Conservation (phyloP, 1,139 yeast species). For the Debaryomyces psychrophilus region DNA sequence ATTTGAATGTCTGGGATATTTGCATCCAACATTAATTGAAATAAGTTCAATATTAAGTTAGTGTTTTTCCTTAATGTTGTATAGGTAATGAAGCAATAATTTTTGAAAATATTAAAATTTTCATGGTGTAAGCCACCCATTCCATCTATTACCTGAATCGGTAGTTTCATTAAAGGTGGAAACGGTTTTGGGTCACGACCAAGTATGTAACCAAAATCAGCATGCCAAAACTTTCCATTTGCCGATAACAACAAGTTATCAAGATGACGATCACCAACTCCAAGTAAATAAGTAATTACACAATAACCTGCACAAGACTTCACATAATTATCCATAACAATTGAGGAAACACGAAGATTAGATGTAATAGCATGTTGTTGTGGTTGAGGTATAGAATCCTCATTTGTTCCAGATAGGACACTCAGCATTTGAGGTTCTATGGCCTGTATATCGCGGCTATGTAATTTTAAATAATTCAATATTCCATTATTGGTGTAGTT, state of each 20-base stretch:
- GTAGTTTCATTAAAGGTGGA: conserved; percentile 97
- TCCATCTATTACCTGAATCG: conserved; percentile 95
- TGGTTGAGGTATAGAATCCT: neutral
- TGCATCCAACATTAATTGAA: conserved; percentile 93
- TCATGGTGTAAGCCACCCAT: conserved; percentile 93
- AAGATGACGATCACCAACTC: conserved; percentile 96
- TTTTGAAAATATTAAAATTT: conserved; percentile 83
- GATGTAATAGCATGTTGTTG: conserved; percentile 43
- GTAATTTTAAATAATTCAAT: conserved; percentile 64
- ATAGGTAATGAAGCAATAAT: conserved; percentile 93
- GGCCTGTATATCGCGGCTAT: conserved; percentile 52
- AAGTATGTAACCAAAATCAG: conserved; percentile 94
- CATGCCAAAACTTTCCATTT: conserved; percentile 91
- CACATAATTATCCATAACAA: conserved; percentile 90
- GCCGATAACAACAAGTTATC: conserved; percentile 78
- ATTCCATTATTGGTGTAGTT: conserved; percentile 54
- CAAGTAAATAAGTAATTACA: conserved; percentile 90
- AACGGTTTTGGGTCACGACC: conserved; percentile 98
- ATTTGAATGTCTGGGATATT: conserved; percentile 83
- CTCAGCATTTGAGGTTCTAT: conserved; percentile 34
- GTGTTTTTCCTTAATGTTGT: conserved; percentile 88
- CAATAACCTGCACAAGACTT: conserved; percentile 98
- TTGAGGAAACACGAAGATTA: conserved; percentile 72
- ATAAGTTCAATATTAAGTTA: conserved; percentile 82
- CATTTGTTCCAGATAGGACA: conserved; percentile 23